Evolutionary conservation across 1,284 basidiomycete genomes (phyloP).

Genomic region (Cryptococcus hybrid): DNA sequence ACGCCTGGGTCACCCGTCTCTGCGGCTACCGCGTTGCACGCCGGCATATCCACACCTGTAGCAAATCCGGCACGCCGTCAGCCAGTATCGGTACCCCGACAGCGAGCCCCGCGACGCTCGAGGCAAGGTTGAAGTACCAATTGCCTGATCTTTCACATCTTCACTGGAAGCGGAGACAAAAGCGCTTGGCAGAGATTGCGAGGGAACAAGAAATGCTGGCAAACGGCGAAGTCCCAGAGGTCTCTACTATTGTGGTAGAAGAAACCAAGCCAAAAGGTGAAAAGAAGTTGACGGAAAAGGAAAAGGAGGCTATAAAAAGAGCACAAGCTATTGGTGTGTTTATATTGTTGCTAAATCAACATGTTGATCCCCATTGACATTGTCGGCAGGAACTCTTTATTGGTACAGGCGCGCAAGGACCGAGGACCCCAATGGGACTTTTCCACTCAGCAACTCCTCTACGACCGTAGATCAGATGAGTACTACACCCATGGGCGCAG

Average conservation of each 20-base stretch:
- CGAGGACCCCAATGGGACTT: slow-evolving; percentile 50
- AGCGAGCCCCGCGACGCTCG: neutral
- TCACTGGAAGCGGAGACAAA: slow-evolving; percentile 29
- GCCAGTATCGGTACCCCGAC: neutral
- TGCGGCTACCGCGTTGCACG: neutral
- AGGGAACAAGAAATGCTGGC: slow-evolving; percentile 17
- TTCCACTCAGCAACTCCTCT: slow-evolving; percentile 42
- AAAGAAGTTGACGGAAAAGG: slow-evolving; percentile 19
- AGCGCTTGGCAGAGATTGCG: slow-evolving; percentile 18
- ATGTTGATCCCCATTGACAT: slow-evolving; percentile 2
- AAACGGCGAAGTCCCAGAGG: slow-evolving; percentile 9
- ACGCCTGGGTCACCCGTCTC: neutral
- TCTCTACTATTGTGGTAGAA: neutral
- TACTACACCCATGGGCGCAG: slow-evolving; percentile 38
- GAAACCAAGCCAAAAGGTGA: neutral
- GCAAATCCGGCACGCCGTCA: neutral
- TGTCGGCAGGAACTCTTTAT: slow-evolving; percentile 43
- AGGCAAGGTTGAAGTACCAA: slow-evolving; percentile 1
- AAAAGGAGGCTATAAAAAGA: slow-evolving; percentile 22
- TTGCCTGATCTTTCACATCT: slow-evolving; percentile 17
- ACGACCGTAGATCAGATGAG: slow-evolving; percentile 31
- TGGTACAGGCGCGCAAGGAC: slow-evolving; percentile 43
- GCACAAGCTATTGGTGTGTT: slow-evolving; percentile 40
- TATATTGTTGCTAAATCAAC: neutral
- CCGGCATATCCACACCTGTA: neutral